These are phyloP conservation scores for Gnetum montanum DNA, from an alignment of 75 land plant species.

Conservation along the genomic window DNA sequence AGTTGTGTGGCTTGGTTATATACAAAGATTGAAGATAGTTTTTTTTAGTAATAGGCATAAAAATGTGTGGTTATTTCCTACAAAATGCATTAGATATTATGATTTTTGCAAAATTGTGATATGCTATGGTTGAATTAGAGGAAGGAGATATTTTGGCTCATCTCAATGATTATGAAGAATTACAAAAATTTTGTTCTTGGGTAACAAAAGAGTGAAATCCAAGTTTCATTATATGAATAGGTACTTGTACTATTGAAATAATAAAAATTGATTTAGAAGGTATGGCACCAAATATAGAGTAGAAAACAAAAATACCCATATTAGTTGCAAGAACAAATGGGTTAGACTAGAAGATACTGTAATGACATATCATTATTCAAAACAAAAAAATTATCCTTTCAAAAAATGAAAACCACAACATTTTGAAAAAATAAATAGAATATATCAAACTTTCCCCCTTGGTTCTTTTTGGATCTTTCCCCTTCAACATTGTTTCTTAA, in stretches of 20 bases:
- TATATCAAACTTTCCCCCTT: background rate
- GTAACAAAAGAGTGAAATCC: background rate
- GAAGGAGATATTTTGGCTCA: background rate
- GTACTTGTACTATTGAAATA: background rate
- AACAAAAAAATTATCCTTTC: background rate
- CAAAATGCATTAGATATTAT: background rate
- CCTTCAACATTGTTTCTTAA: conserved; percentile 5
- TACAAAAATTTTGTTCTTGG: background rate
- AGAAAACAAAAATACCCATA: background rate
- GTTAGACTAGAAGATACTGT: background rate
- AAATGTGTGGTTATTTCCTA: background rate
- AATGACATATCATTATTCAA: background rate
- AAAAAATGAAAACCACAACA: background rate
- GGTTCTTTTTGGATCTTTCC: conserved; percentile 10
- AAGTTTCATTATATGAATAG: background rate
- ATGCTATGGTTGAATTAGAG: background rate
- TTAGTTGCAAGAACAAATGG: background rate
- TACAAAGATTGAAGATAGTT: background rate
- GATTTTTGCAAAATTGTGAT: background rate
- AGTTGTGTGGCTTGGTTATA: background rate
- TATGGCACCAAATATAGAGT: background rate
- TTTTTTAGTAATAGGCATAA: background rate
- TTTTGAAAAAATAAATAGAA: background rate
- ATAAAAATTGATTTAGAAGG: background rate
- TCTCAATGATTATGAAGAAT: background rate